Evolutionary conservation across 2,329 filamentous ascomycete genomes (phyloP).

Genomic region (Didymella pomorum): DNA sequence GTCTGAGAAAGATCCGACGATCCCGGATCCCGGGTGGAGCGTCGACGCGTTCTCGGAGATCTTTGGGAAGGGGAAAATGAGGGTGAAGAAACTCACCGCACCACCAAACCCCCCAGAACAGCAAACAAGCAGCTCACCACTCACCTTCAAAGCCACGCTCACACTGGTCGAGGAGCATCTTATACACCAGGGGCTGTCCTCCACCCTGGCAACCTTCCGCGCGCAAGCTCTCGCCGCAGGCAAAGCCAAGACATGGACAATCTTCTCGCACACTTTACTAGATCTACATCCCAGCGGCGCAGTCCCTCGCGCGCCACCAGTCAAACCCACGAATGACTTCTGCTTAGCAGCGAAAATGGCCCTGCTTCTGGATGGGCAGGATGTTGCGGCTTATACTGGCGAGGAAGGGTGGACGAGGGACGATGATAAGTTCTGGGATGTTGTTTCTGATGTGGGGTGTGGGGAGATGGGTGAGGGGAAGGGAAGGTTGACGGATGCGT

Average conservation of each 20-base stretch:
- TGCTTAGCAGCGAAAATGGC: constrained; percentile 38
- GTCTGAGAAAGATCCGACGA: too few species aligned
- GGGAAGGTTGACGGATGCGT: too few species aligned
- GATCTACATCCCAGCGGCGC: constrained; percentile 30
- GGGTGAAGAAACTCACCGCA: constrained; percentile 13
- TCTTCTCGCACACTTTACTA: constrained; percentile 21
- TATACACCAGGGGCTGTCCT: constrained; percentile 20
- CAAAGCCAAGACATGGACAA: constrained; percentile 27
- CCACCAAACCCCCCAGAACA: not conserved
- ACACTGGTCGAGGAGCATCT: constrained; percentile 25
- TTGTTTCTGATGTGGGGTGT: constrained; percentile 4
- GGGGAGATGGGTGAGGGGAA: too few species aligned
- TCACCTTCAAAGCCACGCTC: constrained; percentile 5
- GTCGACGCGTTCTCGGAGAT: not conserved
- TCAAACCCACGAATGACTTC: constrained; percentile 6
- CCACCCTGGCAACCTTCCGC: constrained; percentile 20
- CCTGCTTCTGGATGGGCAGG: not conserved
- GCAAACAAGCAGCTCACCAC: constrained; percentile 13
- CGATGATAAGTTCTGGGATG: constrained; percentile 35
- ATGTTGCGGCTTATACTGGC: constrained; percentile 23
- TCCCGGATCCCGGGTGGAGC: constrained; percentile 28
- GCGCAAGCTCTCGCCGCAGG: constrained; percentile 22
- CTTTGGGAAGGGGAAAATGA: too few species aligned
- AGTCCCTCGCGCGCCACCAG: constrained; percentile 33
- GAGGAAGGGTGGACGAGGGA: constrained; percentile 40